Conservation (phyloP, 805 yeast genomes). For the Wickerhamiella hasegawae region DNA sequence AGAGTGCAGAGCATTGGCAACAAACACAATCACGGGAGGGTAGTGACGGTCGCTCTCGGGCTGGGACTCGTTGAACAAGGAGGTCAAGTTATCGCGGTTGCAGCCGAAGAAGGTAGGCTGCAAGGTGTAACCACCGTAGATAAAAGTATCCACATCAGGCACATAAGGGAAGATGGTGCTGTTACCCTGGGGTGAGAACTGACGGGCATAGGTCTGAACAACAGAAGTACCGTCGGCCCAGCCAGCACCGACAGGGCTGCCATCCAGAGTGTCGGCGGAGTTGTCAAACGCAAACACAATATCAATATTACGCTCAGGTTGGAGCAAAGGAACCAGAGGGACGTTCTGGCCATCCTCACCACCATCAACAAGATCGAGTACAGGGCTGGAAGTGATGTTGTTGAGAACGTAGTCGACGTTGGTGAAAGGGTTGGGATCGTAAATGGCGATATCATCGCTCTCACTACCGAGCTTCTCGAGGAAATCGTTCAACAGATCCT, state of each 20-base stretch:
- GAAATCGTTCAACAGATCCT: constrained; percentile 18
- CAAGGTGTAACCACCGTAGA: constrained; percentile 37
- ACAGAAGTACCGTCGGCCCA: constrained; percentile 58
- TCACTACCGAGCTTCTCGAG: constrained; percentile 24
- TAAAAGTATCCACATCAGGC: constrained; percentile 43
- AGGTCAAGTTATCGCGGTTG: constrained; percentile 41
- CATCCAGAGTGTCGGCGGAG: constrained; percentile 40
- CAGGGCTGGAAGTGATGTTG: constrained; percentile 26
- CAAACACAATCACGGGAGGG: constrained; percentile 55
- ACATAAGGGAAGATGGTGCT: constrained; percentile 56
- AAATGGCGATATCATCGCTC: constrained; percentile 43
- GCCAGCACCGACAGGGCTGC: constrained; percentile 48
- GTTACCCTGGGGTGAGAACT: constrained; percentile 34
- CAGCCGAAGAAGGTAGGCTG: constrained; percentile 67
- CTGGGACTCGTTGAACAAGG: constrained; percentile 28
- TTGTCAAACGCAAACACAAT: constrained; percentile 55
- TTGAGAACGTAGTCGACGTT: constrained; percentile 26
- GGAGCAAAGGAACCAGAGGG: constrained; percentile 49
- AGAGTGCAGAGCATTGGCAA: constrained; percentile 49
- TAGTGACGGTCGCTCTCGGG: constrained; percentile 25
- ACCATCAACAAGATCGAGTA: constrained; percentile 47
- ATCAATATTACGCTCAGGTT: constrained; percentile 43
- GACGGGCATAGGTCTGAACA: constrained; percentile 42
- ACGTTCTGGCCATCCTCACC: constrained; percentile 56
- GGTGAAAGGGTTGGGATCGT: constrained; percentile 56